A percentile compares a stretch with the other conserved stretches of the same genome.
Conservation (phyloP, 1,284 basidiomycete species). For the Ustilago bromivora region DNA sequence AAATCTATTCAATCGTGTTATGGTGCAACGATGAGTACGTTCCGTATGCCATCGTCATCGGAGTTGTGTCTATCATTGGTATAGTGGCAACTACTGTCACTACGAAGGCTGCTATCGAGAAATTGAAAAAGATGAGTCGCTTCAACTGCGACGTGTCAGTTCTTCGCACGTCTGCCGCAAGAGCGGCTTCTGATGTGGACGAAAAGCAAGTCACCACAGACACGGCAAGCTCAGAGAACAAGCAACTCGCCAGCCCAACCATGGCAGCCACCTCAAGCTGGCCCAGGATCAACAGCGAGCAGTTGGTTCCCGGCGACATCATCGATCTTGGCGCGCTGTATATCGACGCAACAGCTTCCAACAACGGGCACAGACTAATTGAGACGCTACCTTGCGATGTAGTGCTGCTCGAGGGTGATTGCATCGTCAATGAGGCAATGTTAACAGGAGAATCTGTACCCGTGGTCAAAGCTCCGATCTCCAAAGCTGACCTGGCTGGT, state of each 20-base stretch:
- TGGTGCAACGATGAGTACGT: constrained; percentile 56
- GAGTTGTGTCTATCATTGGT: constrained; percentile 40
- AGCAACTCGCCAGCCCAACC: constrained; percentile 6
- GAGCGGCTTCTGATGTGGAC: neutral
- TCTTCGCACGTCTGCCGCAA: constrained; percentile 7
- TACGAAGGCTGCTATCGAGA: constrained; percentile 39
- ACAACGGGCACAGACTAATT: constrained; percentile 24
- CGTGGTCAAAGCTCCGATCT: constrained; percentile 83
- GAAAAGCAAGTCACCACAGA: constrained; percentile 7
- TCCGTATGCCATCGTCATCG: constrained; percentile 49
- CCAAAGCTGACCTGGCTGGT: constrained; percentile 46
- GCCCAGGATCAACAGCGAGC: constrained; percentile 30
- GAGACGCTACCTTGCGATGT: constrained; percentile 82
- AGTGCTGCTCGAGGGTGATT: constrained; percentile 91
- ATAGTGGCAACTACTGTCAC: constrained; percentile 51
- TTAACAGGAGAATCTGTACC: constrained; percentile 95
- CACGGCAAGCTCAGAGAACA: constrained; percentile 1
- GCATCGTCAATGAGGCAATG: constrained; percentile 99
- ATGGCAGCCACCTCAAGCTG: neutral
- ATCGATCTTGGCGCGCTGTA: constrained; percentile 29
- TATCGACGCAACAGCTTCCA: neutral
- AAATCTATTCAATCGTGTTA: constrained; percentile 47
- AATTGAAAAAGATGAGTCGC: constrained; percentile 51
- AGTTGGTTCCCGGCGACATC: constrained; percentile 56
- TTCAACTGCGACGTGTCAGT: constrained; percentile 44